Percentiles rank a stretch among this genome's conserved stretches.
Conservation (phyloP, 2,329 filamentous ascomycete species). For the Fusarium guadeloupense region DNA sequence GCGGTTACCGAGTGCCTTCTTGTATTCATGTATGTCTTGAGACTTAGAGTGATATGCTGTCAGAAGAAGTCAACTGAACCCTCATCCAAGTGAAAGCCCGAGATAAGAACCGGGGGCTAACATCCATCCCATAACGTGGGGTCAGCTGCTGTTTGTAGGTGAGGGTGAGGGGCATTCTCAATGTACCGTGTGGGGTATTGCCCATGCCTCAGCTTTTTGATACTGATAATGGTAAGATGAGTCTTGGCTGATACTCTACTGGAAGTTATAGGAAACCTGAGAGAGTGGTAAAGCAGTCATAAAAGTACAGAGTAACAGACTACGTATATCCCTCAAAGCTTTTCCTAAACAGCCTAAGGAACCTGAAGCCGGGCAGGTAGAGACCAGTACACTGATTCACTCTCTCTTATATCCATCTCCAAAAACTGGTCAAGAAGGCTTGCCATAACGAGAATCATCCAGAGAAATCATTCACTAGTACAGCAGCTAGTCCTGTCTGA, state of each 20-base stretch:
- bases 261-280: too few species aligned
- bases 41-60: neutral
- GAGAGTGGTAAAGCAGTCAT: too few species aligned
- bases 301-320: too few species aligned
- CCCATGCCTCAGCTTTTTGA: conserved; percentile 8
- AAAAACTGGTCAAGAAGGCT: too few species aligned
- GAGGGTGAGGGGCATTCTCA: conserved; percentile 27
- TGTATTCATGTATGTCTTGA: neutral
- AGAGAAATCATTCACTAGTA: too few species aligned
- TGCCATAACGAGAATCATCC: too few species aligned
- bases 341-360: too few species aligned
- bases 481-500: neutral
- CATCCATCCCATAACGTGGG: conserved; percentile 28
- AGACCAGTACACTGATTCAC: too few species aligned
- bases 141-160: conserved; percentile 8
- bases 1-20: neutral
- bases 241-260: neutral
- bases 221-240: neutral
- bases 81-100: neutral
- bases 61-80: neutral
- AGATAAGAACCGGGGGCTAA: conserved; percentile 17
- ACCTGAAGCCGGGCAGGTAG: too few species aligned
- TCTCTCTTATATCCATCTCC: too few species aligned
- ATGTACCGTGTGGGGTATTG: conserved; percentile 17
- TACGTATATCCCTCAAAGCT: too few species aligned